Conservation (phyloP, 1,284 basidiomycete genomes). For the Ustilago bromivora region DNA sequence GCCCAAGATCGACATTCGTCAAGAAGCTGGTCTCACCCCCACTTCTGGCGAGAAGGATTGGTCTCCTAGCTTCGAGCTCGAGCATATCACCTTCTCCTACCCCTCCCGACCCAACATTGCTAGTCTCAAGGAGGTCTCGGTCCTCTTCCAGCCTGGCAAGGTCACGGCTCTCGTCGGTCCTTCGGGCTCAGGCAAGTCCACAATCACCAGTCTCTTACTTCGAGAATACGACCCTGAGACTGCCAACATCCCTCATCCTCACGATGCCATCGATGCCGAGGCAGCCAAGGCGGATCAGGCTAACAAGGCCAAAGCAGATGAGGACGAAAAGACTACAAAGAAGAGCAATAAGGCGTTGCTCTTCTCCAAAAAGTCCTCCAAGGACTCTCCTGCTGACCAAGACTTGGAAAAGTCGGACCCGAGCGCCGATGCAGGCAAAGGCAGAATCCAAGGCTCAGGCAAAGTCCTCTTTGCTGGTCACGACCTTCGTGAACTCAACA, state of each 20-base stretch:
- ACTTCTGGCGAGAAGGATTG: constrained; percentile 17
- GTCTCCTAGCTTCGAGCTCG: constrained; percentile 57
- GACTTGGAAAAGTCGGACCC: constrained; percentile 33
- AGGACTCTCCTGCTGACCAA: constrained; percentile 11
- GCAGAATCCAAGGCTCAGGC: constrained; percentile 50
- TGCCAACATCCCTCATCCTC: constrained; percentile 52
- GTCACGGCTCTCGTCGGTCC: constrained; percentile 70
- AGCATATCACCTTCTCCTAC: constrained; percentile 65
- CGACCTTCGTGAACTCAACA: constrained; percentile 69
- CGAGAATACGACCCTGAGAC: constrained; percentile 71
- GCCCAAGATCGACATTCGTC: constrained; percentile 65
- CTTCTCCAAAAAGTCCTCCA: constrained; percentile 14
- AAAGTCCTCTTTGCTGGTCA: constrained; percentile 65
- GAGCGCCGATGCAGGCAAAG: constrained; percentile 23
- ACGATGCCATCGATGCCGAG: constrained; percentile 31
- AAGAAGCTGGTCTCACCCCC: constrained; percentile 43
- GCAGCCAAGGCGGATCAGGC: constrained; percentile 18
- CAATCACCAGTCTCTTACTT: constrained; percentile 70
- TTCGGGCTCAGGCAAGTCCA: constrained; percentile 70
- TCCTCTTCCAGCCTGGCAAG: constrained; percentile 58
- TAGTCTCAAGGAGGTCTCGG: constrained; percentile 57
- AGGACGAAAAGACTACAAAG: constrained; percentile 1
- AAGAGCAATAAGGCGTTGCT: constrained; percentile 19
- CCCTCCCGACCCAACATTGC: constrained; percentile 57
- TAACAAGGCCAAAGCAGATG: not conserved